These are phyloP conservation scores for Stephanocyclus meneghinianus DNA, from an alignment of 352 stramenopile species.

Conservation along the genomic window DNA sequence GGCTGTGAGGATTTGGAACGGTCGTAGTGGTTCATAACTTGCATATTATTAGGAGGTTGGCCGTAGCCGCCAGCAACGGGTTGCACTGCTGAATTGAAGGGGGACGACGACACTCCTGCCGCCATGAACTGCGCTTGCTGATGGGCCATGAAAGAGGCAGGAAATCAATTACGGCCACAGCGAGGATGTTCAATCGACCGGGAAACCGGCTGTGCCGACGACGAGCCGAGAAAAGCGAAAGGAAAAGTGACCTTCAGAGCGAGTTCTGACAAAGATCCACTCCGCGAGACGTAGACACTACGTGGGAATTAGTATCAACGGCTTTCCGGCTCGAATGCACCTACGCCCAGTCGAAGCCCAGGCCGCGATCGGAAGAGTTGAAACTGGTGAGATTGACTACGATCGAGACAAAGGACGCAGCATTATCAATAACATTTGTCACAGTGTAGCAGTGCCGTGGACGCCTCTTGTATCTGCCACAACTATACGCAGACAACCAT, in stretches of 20 bases:
- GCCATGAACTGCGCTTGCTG: constrained; percentile 14
- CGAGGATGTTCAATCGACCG: neutral
- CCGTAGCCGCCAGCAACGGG: constrained; percentile 14
- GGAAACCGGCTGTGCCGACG: neutral
- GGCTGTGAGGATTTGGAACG: constrained; percentile 7
- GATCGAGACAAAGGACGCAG: neutral
- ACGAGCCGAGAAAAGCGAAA: neutral
- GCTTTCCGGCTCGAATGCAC: neutral
- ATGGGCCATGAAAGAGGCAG: neutral
- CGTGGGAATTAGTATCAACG: constrained; percentile 6
- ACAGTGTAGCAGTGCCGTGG: neutral
- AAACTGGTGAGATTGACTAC: neutral
- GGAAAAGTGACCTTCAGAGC: neutral
- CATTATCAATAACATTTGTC: neutral
- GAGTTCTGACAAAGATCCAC: neutral
- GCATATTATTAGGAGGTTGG: constrained; percentile 22
- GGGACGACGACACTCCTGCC: constrained; percentile 6
- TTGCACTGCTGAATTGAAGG: neutral
- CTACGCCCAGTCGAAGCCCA: neutral
- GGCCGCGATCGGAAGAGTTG: neutral
- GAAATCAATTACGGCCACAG: neutral
- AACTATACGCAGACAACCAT: neutral
- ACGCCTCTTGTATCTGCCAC: too few relatives aligned
- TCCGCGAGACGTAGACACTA: neutral
- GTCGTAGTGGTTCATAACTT: constrained; percentile 38